Conservation (phyloP, 306 rosid species). For the Vigna nakashimae region DNA sequence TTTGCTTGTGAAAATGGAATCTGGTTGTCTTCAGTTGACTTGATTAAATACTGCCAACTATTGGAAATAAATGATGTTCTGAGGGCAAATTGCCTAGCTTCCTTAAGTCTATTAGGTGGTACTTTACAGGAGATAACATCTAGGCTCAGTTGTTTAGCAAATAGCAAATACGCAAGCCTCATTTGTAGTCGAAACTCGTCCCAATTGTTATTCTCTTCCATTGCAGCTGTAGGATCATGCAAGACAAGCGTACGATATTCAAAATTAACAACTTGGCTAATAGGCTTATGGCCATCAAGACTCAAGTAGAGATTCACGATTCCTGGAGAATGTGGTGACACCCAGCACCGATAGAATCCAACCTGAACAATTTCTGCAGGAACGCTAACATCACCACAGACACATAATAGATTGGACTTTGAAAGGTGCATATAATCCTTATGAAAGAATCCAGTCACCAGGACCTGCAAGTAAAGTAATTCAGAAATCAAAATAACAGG, state of each 20-base stretch:
- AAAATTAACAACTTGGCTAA: slow-evolving; percentile 82
- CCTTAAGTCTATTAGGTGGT: slow-evolving; percentile 57
- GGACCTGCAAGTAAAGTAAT: slow-evolving; percentile 65
- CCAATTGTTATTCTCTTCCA: slow-evolving; percentile 62
- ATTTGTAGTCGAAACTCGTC: slow-evolving; percentile 69
- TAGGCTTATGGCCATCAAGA: slow-evolving; percentile 82
- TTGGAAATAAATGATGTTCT: slow-evolving; percentile 65
- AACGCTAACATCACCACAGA: slow-evolving; percentile 74
- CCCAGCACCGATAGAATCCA: slow-evolving; percentile 86
- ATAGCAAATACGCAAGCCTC: slow-evolving; percentile 79
- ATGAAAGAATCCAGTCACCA: slow-evolving; percentile 77
- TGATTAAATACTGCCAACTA: slow-evolving; percentile 64
- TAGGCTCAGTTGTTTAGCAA: slow-evolving; percentile 67
- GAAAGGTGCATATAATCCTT: slow-evolving; percentile 64
- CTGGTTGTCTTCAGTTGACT: slow-evolving; percentile 60
- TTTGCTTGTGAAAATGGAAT: slow-evolving; percentile 69
- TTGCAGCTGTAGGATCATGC: slow-evolving; percentile 51
- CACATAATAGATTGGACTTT: slow-evolving; percentile 68
- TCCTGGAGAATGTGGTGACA: slow-evolving; percentile 72
- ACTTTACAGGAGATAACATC: slow-evolving; percentile 63
- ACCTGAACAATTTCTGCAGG: slow-evolving; percentile 72
- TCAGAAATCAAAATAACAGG: slow-evolving; percentile 39
- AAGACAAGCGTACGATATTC: slow-evolving; percentile 72
- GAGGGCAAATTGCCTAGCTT: slow-evolving; percentile 69
- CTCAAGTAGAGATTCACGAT: slow-evolving; percentile 71